phyloP scores from a whole-genome alignment of 257 asterid species.

The Ligustrum vulgare region DNA sequence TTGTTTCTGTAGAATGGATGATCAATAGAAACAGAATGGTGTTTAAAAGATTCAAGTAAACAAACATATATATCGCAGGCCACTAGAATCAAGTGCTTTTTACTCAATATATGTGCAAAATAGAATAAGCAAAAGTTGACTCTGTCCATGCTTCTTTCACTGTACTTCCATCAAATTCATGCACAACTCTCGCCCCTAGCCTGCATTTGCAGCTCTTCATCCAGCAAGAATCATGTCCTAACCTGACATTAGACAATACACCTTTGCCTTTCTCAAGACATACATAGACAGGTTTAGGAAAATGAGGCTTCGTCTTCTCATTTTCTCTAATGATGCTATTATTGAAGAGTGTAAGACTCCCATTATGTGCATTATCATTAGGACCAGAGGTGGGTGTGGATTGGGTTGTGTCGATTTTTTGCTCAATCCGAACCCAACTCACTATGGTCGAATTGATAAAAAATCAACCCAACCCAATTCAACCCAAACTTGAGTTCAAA shows the following conservation, averaged over 20 bases:
- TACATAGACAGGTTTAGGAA: conserved; percentile 28
- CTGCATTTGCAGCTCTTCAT: conserved; percentile 37
- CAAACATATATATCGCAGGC: neutral
- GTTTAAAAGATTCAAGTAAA: neutral
- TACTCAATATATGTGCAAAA: conserved; percentile 13
- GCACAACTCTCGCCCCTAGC: conserved; percentile 44
- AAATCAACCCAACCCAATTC: no score
- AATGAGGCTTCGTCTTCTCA: conserved; percentile 44
- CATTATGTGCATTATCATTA: conserved; percentile 18
- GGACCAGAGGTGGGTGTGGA: no score
- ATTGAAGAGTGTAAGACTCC: conserved; percentile 35
- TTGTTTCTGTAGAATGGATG: neutral
- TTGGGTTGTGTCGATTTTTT: no score
- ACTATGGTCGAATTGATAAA: no score
- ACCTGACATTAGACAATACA: conserved; percentile 27
- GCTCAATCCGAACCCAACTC: no score
- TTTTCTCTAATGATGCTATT: conserved; percentile 31
- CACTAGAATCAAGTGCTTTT: neutral
- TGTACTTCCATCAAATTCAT: conserved; percentile 23
- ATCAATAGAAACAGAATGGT: neutral
- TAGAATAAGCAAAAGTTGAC: neutral
- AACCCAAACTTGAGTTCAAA: no score
- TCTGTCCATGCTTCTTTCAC: conserved; percentile 45
- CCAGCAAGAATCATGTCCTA: conserved; percentile 38
- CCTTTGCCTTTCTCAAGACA: conserved; percentile 38